These are phyloP conservation scores for Fusarium mangiferae DNA, from an alignment of 2,329 filamentous ascomycete species.

Conservation along the genomic window DNA sequence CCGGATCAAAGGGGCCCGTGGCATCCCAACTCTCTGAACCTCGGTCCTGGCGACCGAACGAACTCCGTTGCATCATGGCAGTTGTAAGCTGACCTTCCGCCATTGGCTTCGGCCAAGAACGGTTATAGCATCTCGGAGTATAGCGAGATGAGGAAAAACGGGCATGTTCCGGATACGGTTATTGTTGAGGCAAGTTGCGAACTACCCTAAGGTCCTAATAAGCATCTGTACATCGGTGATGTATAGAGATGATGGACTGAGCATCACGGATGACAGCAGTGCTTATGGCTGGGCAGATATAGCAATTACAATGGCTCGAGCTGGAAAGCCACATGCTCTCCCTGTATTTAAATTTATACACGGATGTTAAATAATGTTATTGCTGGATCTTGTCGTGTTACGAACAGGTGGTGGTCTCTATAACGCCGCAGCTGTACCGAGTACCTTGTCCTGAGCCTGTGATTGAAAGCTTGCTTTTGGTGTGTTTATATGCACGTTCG, in stretches of 20 bases:
- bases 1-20: conserved; percentile 43
- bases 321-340: neutral
- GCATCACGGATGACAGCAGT: neutral
- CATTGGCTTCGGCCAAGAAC: conserved; percentile 7
- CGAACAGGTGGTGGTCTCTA: conserved; percentile 18
- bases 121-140: neutral
- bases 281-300: neutral
- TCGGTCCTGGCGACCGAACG: conserved; percentile 39
- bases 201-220: conserved; percentile 1
- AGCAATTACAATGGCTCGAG: neutral
- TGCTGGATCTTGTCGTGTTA: conserved; percentile 5
- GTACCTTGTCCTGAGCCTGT: neutral
- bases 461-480: neutral
- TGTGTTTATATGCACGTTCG: neutral
- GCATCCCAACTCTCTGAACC: conserved; percentile 29
- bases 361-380: neutral
- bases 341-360: neutral
- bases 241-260: neutral
- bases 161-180: conserved; percentile 23
- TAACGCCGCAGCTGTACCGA: conserved; percentile 30
- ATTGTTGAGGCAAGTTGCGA: neutral
- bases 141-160: conserved; percentile 7
- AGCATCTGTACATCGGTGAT: neutral
- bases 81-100: neutral
- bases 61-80: neutral